Base-by-base conservation (phyloP, 164 flowering plant genomes). In the Santalum album region DNA sequence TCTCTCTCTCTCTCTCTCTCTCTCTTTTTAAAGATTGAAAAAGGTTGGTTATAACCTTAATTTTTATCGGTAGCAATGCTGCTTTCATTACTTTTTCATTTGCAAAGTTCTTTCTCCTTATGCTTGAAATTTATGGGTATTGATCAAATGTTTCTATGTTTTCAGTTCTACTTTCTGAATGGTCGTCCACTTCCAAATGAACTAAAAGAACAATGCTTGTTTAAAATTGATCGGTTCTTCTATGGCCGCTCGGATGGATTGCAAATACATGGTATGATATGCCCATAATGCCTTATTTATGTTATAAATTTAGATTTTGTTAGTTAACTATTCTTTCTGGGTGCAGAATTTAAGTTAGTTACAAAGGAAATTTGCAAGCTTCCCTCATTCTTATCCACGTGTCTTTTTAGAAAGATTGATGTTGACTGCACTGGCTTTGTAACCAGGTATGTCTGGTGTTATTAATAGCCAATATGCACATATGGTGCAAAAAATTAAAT, bases 81-180 rank as follows among this genome's bases (percentile, higher is more conserved):
- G n/a, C n/a, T n/a, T n/a, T n/a, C n/a, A n/a, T n/a, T n/a, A n/a
- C n/a, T n/a, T n/a, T n/a, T n/a, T n/a, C n/a, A n/a, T n/a, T n/a
- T n/a, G n/a, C n/a, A n/a, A n/a, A n/a, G n/a, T n/a, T n/a, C n/a
- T n/a, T n/a, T n/a, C n/a, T n/a, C n/a, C n/a, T n/a, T n/a, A n/a
- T n/a, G n/a, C n/a, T n/a, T n/a, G n/a, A n/a, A n/a, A n/a, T n/a
- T n/a, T n/a, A n/a, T n/a, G n/a, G n/a, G 32, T 25, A 29, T 25
- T 65, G 24, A 51, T 18, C 7, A 32, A 20, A 14, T 27, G n/a
- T 42, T 9, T 51, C 60, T 69, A 18, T 22, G 49, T 54, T 54
- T 80, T 81, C 83, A 94, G 99, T 94, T 94, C 68, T 94, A 85
- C 69, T 94, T 90, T 64, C 81, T 70, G 68, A 81, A 94, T 87